phyloP scores from a whole-genome alignment of 257 asterid genomes.

The Jaltomata sinuosa region DNA sequence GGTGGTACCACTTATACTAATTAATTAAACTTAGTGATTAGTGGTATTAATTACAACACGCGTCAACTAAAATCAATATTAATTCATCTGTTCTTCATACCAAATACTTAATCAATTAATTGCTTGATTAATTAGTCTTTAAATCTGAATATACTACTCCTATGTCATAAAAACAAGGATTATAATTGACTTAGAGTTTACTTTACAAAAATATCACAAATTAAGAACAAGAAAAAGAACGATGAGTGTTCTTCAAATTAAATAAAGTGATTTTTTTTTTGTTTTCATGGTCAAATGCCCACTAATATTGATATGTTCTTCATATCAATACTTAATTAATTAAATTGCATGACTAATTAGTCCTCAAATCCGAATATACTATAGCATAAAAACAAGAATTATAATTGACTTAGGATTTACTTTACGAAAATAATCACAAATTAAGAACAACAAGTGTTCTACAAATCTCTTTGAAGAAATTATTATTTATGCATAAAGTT shows the following conservation, averaged over 20 bases:
- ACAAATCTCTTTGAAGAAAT: neutral
- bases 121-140: neutral
- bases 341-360: neutral
- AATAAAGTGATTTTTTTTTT: too few species aligned
- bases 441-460: neutral
- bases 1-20: neutral
- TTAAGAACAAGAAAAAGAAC: neutral
- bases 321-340: neutral
- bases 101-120: neutral
- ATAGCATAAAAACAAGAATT: neutral
- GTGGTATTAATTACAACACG: neutral
- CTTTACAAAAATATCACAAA: neutral
- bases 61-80: neutral
- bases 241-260: neutral
- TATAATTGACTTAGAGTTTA: neutral
- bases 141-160: neutral
- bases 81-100: neutral
- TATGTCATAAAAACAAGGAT: neutral
- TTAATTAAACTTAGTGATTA: neutral
- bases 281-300: too few species aligned
- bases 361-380: neutral
- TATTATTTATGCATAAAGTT: neutral
- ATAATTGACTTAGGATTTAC: neutral
- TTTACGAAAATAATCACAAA: neutral
- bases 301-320: neutral